Evolutionary conservation across 208 protist genomes (phyloP), one percentile per base, ranked within the genome.

Genomic region (Acanthamoeba culbertsoni): DNA sequence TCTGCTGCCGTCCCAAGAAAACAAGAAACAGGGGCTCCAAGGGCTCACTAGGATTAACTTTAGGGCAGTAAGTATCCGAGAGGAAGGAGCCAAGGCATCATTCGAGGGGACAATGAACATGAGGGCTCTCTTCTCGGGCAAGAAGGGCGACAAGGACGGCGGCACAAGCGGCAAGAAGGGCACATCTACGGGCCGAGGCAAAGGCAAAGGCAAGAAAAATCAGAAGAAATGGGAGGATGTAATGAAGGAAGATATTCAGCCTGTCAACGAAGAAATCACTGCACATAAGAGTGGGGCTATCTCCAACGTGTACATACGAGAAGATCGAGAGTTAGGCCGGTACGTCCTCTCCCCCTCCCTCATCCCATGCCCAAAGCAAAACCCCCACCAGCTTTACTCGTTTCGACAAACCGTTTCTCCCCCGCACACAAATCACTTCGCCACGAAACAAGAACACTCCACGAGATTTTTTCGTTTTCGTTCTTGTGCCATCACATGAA

Each of bases 251-350:
- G 71, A 82, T 43, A 82, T 82, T 43, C 71, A 82, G 42, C 71
- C 71, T 23, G 71, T 82, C 7, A 82, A 82, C 71, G 71, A 82
- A 43, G 71, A 82, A 45, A 82, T 23, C 42, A 82, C 71, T 53
- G 12, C 42, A 28, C 71, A 82, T 31, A 82, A 82, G 71, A 82
- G 71, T n/a, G 71, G 71, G 12, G 42, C 71, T 26, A 55, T 82
- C 42, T 53, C 37, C 71, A 82, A 53, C 71, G 71, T 53, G 71
- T 82, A 82, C 71, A 82, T 82, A 82, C 71, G 71, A 18, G 71
- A 53, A 43, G 43, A 82, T 43, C 45, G 53, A 43, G 71, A 82
- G 33, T 43, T 82, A 6, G 71, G 71, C 71, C 71, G 53, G 71
- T 82, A 82, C 71, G 71, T 82, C 59, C 59, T n/a, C 28, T n/a